Evolutionary conservation across 1,284 basidiomycete genomes (phyloP).

Genomic region (Apiotrichum domesticum): DNA sequence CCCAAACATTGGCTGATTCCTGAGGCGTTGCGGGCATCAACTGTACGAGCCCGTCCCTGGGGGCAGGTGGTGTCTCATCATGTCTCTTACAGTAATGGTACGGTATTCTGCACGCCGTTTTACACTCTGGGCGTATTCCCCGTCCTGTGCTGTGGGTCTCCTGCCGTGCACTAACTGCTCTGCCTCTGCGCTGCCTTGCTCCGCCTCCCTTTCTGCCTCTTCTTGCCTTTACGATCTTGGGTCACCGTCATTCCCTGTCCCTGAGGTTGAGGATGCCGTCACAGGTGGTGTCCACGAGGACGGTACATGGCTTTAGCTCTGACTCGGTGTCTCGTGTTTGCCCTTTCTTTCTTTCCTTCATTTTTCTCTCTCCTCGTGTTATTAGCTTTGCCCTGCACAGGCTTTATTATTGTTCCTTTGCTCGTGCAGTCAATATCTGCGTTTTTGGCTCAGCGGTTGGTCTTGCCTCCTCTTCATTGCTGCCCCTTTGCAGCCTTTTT

Average conservation of each 20-base stretch:
- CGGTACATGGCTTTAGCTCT: slow-evolving; percentile 5
- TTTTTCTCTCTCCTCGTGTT: too few relatives aligned
- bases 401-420: neutral
- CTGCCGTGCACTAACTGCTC: too few relatives aligned
- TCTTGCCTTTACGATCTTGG: too few relatives aligned
- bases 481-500: too few relatives aligned
- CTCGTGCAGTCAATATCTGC: neutral
- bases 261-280: slow-evolving; percentile 1
- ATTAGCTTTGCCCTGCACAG: neutral
- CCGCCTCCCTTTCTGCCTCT: too few relatives aligned
- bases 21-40: neutral
- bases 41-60: neutral
- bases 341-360: neutral
- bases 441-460: too few relatives aligned
- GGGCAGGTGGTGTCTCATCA: slow-evolving; percentile 1
- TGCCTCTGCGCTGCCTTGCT: too few relatives aligned
- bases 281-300: slow-evolving; percentile 2
- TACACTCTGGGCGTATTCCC: neutral
- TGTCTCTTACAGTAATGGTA: neutral
- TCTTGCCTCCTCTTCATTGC: too few relatives aligned
- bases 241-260: neutral
- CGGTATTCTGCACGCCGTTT: neutral
- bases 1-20: neutral
- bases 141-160: neutral
- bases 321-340: neutral